Evolutionary conservation across 345 rosid genomes (phyloP), one percentile per base, ranked within the genome.

Genomic region (Nephelium lappaceum): DNA sequence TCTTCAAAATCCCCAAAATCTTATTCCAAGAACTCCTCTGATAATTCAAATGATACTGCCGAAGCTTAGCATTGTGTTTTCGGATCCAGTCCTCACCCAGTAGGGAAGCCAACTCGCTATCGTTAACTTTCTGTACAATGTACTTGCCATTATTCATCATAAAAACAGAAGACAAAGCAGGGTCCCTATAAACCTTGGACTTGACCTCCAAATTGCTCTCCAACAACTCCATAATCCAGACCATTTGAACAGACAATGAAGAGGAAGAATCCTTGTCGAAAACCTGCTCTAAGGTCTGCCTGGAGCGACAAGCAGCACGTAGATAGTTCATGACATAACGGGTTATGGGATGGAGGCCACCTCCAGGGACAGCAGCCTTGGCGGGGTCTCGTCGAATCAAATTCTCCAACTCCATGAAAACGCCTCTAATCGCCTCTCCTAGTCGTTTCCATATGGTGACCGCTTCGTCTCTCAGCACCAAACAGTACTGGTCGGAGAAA

Each of bases 341-440:
- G 5, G 98, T 93, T 39, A 95, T 92, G 0, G 99, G 98, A 62
- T 95, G 99, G 23, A 92, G 83, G 11, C 95, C 93, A 3, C 97
- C 98, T 6, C 93, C 91, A 10, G 97, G 98, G 76, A 95, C 97
- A 0, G 92, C 88, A 60, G 92, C 85, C 76, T 92, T 93, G 0
- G 94, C 92, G 0, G 97, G 97, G 79, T 95, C 99, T n/a, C 98
- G 88, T 27, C 93, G 82, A 67, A 95, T 93, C 76, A 92, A 63
- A 87, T 95, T 92, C 88, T 95, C 98, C 69, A 95, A 89, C 73
- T 95, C 98, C 99, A 93, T 93, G 61, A 95, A 93, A 41, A 90
- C 92, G 63, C 96, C 98, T 80, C 93, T 86, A 4, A 93, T 85
- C 0, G 95, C 91, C 67, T 91, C 98, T 49, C 97, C 92, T 64